phyloP scores from a whole-genome alignment of 2,329 filamentous ascomycete genomes.

The Triangularia setosa region DNA sequence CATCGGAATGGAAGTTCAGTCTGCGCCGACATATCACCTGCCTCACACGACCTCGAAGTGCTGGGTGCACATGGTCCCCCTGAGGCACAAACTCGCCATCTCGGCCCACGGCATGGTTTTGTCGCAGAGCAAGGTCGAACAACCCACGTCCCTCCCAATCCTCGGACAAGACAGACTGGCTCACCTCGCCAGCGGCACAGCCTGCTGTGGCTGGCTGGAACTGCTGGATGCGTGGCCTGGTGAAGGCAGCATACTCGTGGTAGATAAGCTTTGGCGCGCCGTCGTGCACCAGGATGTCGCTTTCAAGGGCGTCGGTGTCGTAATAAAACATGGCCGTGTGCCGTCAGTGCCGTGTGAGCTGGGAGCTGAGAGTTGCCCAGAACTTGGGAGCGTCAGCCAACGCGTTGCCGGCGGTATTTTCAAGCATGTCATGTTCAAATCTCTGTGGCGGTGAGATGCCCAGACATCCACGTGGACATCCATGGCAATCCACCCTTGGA shows the following conservation, averaged over 20 bases:
- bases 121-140: neutral
- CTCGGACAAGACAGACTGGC: neutral
- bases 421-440: neutral
- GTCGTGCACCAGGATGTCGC: neutral
- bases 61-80: neutral
- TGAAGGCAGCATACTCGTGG: constrained; percentile 6
- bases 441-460: neutral
- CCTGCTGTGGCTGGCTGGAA: neutral
- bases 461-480: neutral
- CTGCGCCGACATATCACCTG: constrained; percentile 35
- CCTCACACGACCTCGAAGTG: neutral
- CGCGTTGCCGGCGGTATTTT: neutral
- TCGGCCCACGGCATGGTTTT: neutral
- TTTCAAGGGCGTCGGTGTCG: neutral
- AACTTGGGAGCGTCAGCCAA: neutral
- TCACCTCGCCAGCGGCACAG: constrained; percentile 1
- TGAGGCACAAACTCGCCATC: neutral
- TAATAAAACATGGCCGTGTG: constrained; percentile 3
- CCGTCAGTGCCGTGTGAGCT: neutral
- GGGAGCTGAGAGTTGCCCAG: neutral
- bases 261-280: constrained; percentile 1
- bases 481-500: neutral
- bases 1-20: constrained; percentile 22
- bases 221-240: neutral
- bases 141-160: neutral